phyloP scores from a whole-genome alignment of 2,329 filamentous ascomycete genomes.

The Myrmaecium sp. region DNA sequence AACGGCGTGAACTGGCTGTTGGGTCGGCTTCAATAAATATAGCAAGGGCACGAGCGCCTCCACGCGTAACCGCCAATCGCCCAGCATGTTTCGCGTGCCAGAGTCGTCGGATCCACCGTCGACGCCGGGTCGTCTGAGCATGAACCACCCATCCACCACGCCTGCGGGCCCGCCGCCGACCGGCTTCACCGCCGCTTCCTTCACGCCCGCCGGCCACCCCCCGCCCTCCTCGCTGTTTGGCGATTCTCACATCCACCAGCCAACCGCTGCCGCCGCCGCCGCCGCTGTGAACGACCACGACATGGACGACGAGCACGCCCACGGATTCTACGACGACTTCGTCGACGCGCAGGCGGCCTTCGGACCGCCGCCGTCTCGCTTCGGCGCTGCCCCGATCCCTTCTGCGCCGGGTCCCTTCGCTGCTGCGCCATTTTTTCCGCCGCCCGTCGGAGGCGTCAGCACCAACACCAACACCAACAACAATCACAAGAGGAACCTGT shows the following conservation, averaged over 20 bases:
- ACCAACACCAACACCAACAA: slow-evolving; percentile 21
- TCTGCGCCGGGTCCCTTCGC: no score
- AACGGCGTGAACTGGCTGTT: no score
- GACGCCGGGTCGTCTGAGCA: slow-evolving; percentile 16
- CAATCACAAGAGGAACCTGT: slow-evolving; percentile 8
- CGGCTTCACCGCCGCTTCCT: slow-evolving; percentile 27
- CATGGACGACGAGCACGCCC: slow-evolving; percentile 1
- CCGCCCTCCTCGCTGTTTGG: slow-evolving; percentile 33
- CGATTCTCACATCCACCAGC: slow-evolving; percentile 29
- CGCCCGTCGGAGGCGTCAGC: slow-evolving; percentile 8
- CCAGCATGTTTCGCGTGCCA: no score
- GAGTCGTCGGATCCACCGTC: no score
- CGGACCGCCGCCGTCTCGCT: no score
- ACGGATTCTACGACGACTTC: slow-evolving; percentile 6
- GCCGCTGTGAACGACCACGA: slow-evolving; percentile 6
- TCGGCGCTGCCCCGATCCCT: no score
- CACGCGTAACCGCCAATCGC: no score
- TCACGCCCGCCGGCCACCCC: slow-evolving; percentile 34
- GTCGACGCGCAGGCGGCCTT: slow-evolving; percentile 8
- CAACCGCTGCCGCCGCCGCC: slow-evolving; percentile 1
- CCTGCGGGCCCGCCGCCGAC: slow-evolving; percentile 40
- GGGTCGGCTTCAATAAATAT: no score
- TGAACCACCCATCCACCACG: slow-evolving; percentile 33
- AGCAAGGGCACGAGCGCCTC: no score
- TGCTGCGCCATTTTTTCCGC: no score